These are phyloP conservation scores for Aspergillus melleus DNA, from an alignment of 2,329 filamentous ascomycete genomes.

Conservation along the genomic window DNA sequence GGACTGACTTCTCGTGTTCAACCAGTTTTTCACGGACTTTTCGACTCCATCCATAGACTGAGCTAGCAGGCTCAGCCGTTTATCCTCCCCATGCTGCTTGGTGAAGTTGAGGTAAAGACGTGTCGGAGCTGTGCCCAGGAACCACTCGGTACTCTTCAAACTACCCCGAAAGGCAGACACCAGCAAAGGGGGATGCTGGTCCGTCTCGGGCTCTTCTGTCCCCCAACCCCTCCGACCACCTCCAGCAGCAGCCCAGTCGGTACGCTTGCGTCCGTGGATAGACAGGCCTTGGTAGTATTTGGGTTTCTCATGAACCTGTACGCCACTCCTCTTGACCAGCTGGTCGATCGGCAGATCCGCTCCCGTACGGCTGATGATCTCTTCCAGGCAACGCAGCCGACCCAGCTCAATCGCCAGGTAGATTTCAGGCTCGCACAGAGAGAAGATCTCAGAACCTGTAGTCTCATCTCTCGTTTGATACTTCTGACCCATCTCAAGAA, in stretches of 20 bases:
- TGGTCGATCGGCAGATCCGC: conserved; percentile 68
- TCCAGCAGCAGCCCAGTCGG: conserved; percentile 69
- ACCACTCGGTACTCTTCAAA: conserved; percentile 73
- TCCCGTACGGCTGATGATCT: conserved; percentile 66
- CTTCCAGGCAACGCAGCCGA: conserved; percentile 38
- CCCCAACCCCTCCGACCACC: neutral
- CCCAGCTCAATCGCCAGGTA: conserved; percentile 46
- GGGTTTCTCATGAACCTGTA: conserved; percentile 64
- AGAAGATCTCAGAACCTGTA: conserved; percentile 6
- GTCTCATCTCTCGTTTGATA: conserved; percentile 14
- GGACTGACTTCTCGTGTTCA: conserved; percentile 51
- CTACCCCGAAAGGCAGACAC: conserved; percentile 45
- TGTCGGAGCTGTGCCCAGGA: conserved; percentile 69
- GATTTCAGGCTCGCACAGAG: conserved; percentile 32
- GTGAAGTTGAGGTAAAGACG: conserved; percentile 70
- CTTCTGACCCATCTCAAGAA: conserved; percentile 54
- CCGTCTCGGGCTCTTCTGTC: neutral
- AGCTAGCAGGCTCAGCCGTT: conserved; percentile 61
- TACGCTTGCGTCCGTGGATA: conserved; percentile 71
- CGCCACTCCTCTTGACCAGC: conserved; percentile 65
- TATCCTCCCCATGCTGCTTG: conserved; percentile 60
- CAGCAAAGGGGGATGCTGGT: conserved; percentile 31
- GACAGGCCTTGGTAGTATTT: conserved; percentile 75
- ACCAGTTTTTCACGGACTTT: conserved; percentile 27
- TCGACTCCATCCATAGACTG: conserved; percentile 37